Evolutionary conservation across 768 basidiomycete species (phyloP).

Genomic region (Suillus fuscotomentosus): DNA sequence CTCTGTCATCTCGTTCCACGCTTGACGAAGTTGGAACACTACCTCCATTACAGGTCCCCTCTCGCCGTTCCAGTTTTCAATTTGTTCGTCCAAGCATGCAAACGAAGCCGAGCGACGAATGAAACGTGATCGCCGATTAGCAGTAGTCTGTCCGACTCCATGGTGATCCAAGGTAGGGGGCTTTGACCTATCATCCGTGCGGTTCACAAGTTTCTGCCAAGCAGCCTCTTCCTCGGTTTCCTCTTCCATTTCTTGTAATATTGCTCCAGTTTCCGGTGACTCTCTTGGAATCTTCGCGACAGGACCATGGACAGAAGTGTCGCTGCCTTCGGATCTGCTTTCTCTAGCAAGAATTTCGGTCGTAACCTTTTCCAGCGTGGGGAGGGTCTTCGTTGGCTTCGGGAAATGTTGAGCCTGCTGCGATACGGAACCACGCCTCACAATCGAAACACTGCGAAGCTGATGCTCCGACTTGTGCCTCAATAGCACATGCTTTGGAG

Average conservation of each 20-base stretch:
- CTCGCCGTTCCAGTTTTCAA: neutral
- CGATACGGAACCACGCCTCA: neutral
- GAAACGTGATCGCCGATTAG: neutral
- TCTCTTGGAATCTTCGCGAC: neutral
- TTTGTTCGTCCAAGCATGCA: constrained; percentile 11
- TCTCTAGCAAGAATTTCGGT: constrained; percentile 8
- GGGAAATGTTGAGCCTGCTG: neutral
- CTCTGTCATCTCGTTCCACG: neutral
- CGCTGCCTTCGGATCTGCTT: constrained; percentile 7
- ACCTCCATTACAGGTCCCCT: constrained; percentile 14
- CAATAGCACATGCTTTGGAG: constrained; percentile 3
- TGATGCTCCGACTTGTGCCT: constrained; percentile 14
- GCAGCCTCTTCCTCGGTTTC: neutral
- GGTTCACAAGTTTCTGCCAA: neutral
- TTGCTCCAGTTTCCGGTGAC: neutral
- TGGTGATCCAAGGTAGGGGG: neutral
- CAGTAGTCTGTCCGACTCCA: neutral
- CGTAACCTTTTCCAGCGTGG: constrained; percentile 21
- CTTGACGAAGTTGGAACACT: constrained; percentile 6
- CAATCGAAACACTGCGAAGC: neutral
- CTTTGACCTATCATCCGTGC: neutral
- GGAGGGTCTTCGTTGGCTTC: constrained; percentile 5
- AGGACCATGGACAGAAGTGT: neutral
- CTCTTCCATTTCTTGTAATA: neutral
- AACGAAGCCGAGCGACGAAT: constrained; percentile 29